phyloP scores from a whole-genome alignment of 2,329 filamentous ascomycete genomes.

The Penicillium griseofulvum region DNA sequence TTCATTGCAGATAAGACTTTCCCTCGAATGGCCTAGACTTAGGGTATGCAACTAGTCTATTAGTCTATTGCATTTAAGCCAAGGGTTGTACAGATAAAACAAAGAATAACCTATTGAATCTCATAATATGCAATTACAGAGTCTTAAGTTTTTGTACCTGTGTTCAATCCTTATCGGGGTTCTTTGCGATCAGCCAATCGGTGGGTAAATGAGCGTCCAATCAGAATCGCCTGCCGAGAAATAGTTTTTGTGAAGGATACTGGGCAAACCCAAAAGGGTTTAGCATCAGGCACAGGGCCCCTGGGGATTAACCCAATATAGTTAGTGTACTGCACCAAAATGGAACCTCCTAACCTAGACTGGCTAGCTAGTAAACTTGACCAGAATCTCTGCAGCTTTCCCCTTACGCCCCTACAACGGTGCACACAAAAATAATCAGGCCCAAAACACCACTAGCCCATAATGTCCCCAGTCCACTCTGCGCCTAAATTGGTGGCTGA shows the following conservation, averaged over 20 bases:
- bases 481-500: constrained; percentile 6
- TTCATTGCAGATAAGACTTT: constrained; percentile 3
- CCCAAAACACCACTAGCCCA: constrained; percentile 13
- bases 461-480: constrained; percentile 13
- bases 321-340: background rate
- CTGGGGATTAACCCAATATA: background rate
- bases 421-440: constrained; percentile 2
- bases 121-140: background rate
- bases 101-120: background rate
- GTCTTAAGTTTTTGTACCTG: background rate
- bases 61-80: background rate
- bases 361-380: constrained; percentile 6
- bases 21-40: background rate
- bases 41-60: background rate
- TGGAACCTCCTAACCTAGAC: constrained; percentile 3
- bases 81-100: background rate
- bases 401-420: constrained; percentile 16
- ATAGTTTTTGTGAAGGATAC: background rate
- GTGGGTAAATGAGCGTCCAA: background rate
- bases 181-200: background rate
- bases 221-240: background rate
- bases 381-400: constrained; percentile 16
- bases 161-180: background rate
- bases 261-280: background rate
- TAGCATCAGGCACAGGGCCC: constrained; percentile 18